Evolutionary conservation across 441 rosid genomes (phyloP), one percentile per base, ranked within the genome.

Genomic region (Euphorbia corollata): DNA sequence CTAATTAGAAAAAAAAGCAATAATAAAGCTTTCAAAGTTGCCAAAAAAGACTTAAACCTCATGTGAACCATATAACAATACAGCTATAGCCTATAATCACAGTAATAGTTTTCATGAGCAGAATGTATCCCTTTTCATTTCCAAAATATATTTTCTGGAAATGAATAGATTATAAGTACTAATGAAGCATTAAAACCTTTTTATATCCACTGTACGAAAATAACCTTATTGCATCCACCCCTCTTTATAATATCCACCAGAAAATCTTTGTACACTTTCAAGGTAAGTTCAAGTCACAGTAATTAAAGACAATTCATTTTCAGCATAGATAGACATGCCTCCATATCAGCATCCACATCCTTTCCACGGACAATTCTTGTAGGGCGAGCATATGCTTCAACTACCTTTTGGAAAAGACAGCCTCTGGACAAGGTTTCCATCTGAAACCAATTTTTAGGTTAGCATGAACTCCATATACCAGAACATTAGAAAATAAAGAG

Each of bases 311-410:
- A 15, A 16, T 64, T 12, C 20, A 30, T 39, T 32, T 38, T 19
- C 23, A 23, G 62, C 12, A 15, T 1, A 47, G 47, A 68, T 32
- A 24, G 59, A 61, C 30, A 45, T 84, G 88, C 98, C 97, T 93
- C 85, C 50, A 78, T 51, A 67, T 80, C 77, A 68, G 77, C 63
- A 67, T 82, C 86, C 50, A 87, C 65, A 68, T 87, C 89, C 87
- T 93, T 90, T 69, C 99, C 99, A 65, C 97, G 89, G 24, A 88
- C 86, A 61, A 94, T 94, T 72, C 97, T 90, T 53, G 99, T 89
- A 64, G 99, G 99, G 74, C 97, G 96, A 65, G 99, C 89, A 80
- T 94, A 94, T 54, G 93, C 95, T 81, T 91, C 96, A 74, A 94
- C 88, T 63, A 91, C 85, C 84, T 82, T 91, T 0, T 84, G 86